Percentiles rank a stretch among this genome's conserved stretches.
phyloP scores from a whole-genome alignment of 768 basidiomycete species.

The Leucosporidium yakuticum region DNA sequence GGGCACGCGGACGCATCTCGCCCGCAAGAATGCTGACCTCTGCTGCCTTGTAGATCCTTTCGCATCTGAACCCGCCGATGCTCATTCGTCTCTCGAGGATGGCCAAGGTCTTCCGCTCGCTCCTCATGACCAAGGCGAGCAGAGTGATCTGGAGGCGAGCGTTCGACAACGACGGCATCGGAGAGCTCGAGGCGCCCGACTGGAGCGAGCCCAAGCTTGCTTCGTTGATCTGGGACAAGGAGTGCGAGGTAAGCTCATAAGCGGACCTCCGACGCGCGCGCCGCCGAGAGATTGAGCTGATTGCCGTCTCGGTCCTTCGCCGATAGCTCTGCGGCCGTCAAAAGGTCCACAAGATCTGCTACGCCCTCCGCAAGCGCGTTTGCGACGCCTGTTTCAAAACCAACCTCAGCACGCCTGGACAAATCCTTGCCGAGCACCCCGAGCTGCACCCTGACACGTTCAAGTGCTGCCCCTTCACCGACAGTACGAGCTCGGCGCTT shows the following conservation, averaged over 20 bases:
- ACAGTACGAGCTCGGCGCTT: background rate
- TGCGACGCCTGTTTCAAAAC: background rate
- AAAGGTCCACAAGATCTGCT: slow-evolving; percentile 6
- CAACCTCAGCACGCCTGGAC: background rate
- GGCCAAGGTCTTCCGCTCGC: slow-evolving; percentile 6
- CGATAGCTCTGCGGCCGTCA: background rate
- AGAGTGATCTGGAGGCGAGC: background rate
- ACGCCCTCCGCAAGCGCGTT: background rate
- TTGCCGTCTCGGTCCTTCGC: background rate
- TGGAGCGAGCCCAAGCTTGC: background rate
- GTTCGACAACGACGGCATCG: background rate
- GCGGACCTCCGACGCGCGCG: too few relatives aligned
- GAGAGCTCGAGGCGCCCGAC: background rate
- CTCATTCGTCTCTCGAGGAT: background rate
- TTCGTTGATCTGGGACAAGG: slow-evolving; percentile 5
- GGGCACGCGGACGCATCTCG: background rate
- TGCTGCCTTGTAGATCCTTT: background rate
- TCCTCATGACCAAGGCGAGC: background rate
- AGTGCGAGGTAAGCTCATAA: background rate
- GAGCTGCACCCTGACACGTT: background rate
- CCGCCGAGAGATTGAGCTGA: too few relatives aligned
- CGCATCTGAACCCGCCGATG: background rate
- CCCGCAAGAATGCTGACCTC: background rate
- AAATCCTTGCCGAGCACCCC: background rate
- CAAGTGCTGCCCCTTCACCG: background rate